Evolutionary conservation across 164 flowering plant genomes (phyloP), one percentile per base, ranked within the genome.

Genomic region (Macadamia tetraphylla): DNA sequence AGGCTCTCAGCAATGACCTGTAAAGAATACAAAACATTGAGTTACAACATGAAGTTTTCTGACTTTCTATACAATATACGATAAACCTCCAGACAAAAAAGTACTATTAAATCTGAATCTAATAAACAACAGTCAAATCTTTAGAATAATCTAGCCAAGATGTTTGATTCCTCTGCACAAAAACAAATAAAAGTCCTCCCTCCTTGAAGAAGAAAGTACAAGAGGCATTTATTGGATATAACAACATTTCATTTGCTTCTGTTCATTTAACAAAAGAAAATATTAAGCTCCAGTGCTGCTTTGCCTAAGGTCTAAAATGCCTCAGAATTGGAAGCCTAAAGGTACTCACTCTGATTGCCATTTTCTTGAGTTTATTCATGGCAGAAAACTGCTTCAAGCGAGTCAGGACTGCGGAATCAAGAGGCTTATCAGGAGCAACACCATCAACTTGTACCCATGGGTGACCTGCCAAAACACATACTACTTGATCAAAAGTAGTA

Each of bases 331-430:
- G 30, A 63, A 2, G 29, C 18, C 13, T 35, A 42, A 35, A 44
- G 23, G 29, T 62, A 57, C 84, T 72, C 62, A 87, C 91, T 73
- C 87, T 81, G 57, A 87, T 80, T 32, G 86, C 89, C 46, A 87
- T 77, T 78, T 82, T 85, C 78, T 85, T 87, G 53, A 87, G 72
- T 70, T 80, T 87, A 79, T 85, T 82, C 91, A 87, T 85, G 40
- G 91, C 91, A 61, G 91, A 87, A 72, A 87, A 87, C 68, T 87
- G 88, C 74, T 87, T 87, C 81, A 87, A 76, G 42, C 89, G 91
- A 63, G 74, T 66, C 35, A 87, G 63, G 67, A 87, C 88, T 60
- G 91, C 91, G 64, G 88, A 76, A 71, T 87, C 89, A 68, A 87
- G 86, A 76, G 89, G 89, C 60, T 74, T 83, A 70, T 87, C 89